Percentiles rank a stretch among this genome's conserved stretches.
phyloP scores from a whole-genome alignment of 768 basidiomycete species.

The Phaeotremella skinneri region DNA sequence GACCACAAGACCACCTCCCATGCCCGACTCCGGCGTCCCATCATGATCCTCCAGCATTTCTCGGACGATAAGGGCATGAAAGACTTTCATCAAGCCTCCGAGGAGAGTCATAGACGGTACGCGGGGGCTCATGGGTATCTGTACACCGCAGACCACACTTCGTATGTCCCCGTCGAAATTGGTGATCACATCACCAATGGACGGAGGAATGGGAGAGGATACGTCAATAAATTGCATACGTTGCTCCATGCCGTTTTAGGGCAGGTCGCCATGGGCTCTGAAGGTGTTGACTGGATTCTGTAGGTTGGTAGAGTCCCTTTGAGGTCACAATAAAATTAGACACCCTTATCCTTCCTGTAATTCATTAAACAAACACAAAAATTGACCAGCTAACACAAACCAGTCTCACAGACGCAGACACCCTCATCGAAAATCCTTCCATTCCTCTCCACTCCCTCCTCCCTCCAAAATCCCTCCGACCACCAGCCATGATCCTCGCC shows the following conservation, averaged over 20 bases:
- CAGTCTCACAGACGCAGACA: constrained; percentile 22
- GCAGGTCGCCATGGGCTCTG: constrained; percentile 6
- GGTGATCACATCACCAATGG: too few relatives aligned
- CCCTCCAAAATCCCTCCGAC: not conserved
- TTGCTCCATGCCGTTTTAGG: constrained; percentile 6
- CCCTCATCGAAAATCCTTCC: constrained; percentile 19
- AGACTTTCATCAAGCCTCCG: constrained; percentile 13
- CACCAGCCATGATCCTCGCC: constrained; percentile 19
- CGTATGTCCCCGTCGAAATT: not conserved
- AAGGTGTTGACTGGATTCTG: constrained; percentile 23
- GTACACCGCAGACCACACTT: not conserved
- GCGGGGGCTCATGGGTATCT: constrained; percentile 13
- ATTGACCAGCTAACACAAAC: not conserved
- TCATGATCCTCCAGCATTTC: constrained; percentile 19
- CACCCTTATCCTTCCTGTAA: too few relatives aligned
- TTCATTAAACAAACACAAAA: too few relatives aligned
- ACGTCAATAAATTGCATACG: constrained; percentile 19
- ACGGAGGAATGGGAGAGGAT: constrained; percentile 1
- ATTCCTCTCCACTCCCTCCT: constrained; percentile 27
- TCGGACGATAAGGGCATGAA: not conserved
- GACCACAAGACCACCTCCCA: not conserved
- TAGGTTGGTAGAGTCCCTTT: too few relatives aligned
- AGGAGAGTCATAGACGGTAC: constrained; percentile 8
- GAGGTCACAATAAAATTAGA: too few relatives aligned
- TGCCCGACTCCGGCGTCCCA: not conserved